Evolutionary conservation across 495 filamentous ascomycete genomes (phyloP).

Genomic region (Staphylotrichum longicolle): DNA sequence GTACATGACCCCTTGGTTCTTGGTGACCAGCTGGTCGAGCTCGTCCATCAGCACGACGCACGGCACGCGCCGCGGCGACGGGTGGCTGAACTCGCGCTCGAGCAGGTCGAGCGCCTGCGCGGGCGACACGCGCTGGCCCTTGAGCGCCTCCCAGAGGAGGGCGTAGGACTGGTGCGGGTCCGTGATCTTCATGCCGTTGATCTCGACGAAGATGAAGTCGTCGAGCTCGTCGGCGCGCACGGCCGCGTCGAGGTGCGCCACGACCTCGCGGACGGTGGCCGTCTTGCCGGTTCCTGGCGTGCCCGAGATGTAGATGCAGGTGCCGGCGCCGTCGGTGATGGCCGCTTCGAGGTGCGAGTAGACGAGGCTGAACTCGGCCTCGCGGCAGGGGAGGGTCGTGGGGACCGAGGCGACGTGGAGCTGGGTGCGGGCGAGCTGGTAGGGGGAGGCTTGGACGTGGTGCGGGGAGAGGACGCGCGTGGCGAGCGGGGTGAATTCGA

Average conservation of each 20-base stretch:
- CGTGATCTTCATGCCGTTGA: slow-evolving; percentile 99
- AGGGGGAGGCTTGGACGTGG: slow-evolving; percentile 78
- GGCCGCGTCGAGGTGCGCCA: slow-evolving; percentile 79
- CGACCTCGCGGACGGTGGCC: slow-evolving; percentile 93
- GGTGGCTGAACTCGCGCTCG: slow-evolving; percentile 86
- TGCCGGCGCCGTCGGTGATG: slow-evolving; percentile 87
- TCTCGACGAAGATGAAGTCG: slow-evolving; percentile 99
- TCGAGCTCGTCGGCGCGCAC: slow-evolving; percentile 90
- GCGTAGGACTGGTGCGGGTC: slow-evolving; percentile 97
- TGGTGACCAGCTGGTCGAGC: slow-evolving; percentile 95
- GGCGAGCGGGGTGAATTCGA: slow-evolving; percentile 92
- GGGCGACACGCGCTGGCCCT: slow-evolving; percentile 87
- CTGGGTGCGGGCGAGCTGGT: slow-evolving; percentile 81
- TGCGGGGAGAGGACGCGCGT: slow-evolving; percentile 79
- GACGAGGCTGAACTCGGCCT: slow-evolving; percentile 85
- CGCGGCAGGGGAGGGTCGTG: slow-evolving; percentile 82
- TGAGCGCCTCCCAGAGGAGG: slow-evolving; percentile 92
- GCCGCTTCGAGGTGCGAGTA: slow-evolving; percentile 92
- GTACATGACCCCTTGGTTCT: slow-evolving; percentile 99
- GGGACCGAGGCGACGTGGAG: slow-evolving; percentile 95
- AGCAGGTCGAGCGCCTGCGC: slow-evolving; percentile 88
- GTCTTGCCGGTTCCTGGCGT: slow-evolving; percentile 99
- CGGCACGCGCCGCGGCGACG: slow-evolving; percentile 83
- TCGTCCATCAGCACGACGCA: slow-evolving; percentile 99
- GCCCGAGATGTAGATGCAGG: slow-evolving; percentile 99